Base-by-base conservation (phyloP, 1,284 basidiomycete genomes). In the Coriolopsis trogii region DNA sequence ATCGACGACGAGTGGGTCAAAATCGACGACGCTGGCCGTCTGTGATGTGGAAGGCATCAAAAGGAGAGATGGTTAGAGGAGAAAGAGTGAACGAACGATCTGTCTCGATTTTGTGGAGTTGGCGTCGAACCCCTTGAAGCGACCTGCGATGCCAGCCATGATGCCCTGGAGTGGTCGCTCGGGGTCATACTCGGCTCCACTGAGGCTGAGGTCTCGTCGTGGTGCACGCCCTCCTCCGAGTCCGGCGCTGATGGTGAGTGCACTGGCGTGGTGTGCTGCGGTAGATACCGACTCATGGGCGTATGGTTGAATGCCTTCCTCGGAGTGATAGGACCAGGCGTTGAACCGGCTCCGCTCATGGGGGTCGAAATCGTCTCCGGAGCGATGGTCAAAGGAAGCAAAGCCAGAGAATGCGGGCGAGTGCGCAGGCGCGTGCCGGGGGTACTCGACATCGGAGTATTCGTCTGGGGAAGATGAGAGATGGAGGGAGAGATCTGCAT, bases 141-240 rank as follows among this genome's bases (percentile, higher is more conserved):
- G 74, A 42, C 70, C 73, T 40, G 75, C 73, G 23, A 79, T 79
- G 44, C 81, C 80, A 26, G 79, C 81, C 48, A 90, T 80, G 65
- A 91, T 87, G 31, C 84, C 81, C 53, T 89, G 82, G 21, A 95
- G 68, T 13, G 88, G 89, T 36, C 93, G 75, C 42, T 95, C 92
- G 2, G 92, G 91, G 66, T 95, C 92, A 60, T 91, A 95, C 65
- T 95, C 92, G 36, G 84, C 87, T 23, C 84, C 87, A 63, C 85
- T 89, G 31, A 87, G 66, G 60, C 82, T 87, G 29, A 78, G 67
- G 56, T 80, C 84, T 50, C 83, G 72, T 53, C 77, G 69, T 20
- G 67, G 67, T 6, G 70, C 73, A 18, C 84, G 71, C 3, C 72
- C 71, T 44, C 81, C 85, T 24, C 53, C 56, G 3, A 95, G 77